phyloP scores from a whole-genome alignment of 352 stramenopile species.

The Phytophthora brassicae region DNA sequence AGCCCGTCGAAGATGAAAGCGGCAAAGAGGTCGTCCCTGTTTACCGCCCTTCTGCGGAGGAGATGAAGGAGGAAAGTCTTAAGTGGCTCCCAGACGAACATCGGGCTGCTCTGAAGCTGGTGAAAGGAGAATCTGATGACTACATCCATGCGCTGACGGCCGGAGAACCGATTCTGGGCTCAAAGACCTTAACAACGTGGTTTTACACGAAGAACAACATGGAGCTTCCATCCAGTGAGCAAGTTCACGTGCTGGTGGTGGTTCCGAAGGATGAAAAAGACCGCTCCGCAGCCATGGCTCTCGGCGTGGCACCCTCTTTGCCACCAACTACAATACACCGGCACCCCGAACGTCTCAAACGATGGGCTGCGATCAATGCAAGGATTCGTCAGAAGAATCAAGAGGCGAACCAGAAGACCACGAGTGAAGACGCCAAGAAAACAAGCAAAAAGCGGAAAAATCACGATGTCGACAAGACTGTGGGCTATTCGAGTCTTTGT shows the following conservation, averaged over 20 bases:
- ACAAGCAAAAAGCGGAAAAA: conserved; percentile 18
- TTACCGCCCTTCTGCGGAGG: no score
- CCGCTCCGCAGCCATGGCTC: not conserved
- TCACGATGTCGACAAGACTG: conserved; percentile 13
- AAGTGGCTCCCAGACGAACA: no score
- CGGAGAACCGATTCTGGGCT: no score
- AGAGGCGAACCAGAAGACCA: conserved; percentile 16
- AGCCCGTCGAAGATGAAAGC: no score
- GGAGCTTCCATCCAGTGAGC: no score
- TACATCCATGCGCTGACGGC: no score
- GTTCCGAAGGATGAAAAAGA: not conserved
- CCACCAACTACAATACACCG: conserved; percentile 18
- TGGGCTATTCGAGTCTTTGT: conserved; percentile 20
- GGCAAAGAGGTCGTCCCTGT: no score
- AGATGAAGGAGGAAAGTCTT: no score
- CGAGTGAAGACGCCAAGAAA: conserved; percentile 17
- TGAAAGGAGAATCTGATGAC: no score
- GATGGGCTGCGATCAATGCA: conserved; percentile 22
- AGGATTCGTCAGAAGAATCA: conserved; percentile 26
- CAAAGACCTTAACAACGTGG: no score
- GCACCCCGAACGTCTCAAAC: conserved; percentile 25
- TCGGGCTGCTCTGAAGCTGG: no score
- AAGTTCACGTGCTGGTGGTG: conserved; percentile 4
- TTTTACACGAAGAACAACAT: no score
- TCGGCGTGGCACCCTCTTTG: conserved; percentile 1